Evolutionary conservation across 805 yeast species (phyloP), one percentile per base, ranked within the genome.

Genomic region (Blastobotrys chiropterorum): DNA sequence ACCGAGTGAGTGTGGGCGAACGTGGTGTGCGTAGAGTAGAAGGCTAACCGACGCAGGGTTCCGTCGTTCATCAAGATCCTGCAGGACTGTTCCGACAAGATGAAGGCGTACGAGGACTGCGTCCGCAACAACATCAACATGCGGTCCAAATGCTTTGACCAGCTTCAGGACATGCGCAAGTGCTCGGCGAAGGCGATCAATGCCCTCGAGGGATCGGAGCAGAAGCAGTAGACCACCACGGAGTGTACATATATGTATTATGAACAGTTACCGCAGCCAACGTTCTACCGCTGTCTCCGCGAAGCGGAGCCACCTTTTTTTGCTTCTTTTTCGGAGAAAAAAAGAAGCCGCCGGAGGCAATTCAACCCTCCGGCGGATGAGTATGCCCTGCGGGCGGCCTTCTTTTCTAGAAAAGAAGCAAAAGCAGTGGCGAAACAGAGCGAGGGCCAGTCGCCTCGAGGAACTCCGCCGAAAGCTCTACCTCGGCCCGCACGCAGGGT

Each of bases 41-140:
- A n/a, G n/a, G n/a, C n/a, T n/a, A n/a, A n/a, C n/a, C n/a, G n/a
- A n/a, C 11, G 21, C 13, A 67, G 72, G 39, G 92, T 86, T 14
- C 92, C 95, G 1, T 76, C 86, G 6, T 85, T 86, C 66, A 81
- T 80, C 62, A 79, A 75, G 62, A 86, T 87, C 58, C 81, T 85
- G 62, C 70, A 72, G 22, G 73, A 77, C 30, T 87, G 96, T 66
- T 72, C 78, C 11, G 72, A 72, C 2, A 70, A 77, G 46, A 73
- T 87, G 67, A 73, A 76, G 55, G 77, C 74, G 2, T 87, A 86
- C 62, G 92, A 86, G 59, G 70, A 70, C 17, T 87, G 96, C 65
- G 71, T 87, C 31, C 68, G 69, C 38, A 69, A 67, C 13, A 77
- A 78, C 59, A 65, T 63, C 62, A 71, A 62, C 63, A 69, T 54